Conservation (phyloP, 805 yeast genomes). For the Ogataea populi-albae region DNA sequence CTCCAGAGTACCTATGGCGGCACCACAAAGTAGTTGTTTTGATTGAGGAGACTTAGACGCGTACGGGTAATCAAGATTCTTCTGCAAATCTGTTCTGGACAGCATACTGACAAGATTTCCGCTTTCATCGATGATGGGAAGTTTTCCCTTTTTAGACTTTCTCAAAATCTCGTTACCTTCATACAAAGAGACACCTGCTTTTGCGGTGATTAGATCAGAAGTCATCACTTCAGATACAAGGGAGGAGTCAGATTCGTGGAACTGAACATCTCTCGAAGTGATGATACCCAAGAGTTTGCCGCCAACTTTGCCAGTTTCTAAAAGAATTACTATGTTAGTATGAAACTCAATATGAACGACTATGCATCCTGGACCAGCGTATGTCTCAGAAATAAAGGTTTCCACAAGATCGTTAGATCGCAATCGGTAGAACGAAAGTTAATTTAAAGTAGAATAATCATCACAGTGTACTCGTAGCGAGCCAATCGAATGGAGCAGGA, state of each 20-base stretch:
- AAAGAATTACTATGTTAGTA: not conserved
- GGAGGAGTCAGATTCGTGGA: conserved; percentile 69
- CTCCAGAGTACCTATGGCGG: conserved; percentile 93
- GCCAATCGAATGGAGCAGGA: too few relatives aligned
- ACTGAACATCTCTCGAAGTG: conserved; percentile 96
- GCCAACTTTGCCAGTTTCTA: conserved; percentile 81
- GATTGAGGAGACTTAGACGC: conserved; percentile 93
- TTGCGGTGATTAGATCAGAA: conserved; percentile 77
- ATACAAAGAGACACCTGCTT: conserved; percentile 72
- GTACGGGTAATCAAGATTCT: conserved; percentile 87
- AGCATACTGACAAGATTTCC: conserved; percentile 82
- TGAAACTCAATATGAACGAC: conserved; percentile 11
- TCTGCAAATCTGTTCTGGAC: conserved; percentile 95
- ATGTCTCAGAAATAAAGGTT: conserved; percentile 26
- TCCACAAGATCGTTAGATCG: conserved; percentile 98
- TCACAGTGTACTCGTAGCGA: too few relatives aligned
- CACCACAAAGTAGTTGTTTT: conserved; percentile 97
- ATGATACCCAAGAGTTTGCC: conserved; percentile 93
- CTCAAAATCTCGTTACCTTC: conserved; percentile 91
- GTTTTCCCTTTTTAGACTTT: conserved; percentile 93
- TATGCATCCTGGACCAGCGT: not conserved
- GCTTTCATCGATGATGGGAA: conserved; percentile 81
- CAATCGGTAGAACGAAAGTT: conserved; percentile 99
- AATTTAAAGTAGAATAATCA: conserved; percentile 50
- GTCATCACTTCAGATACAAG: conserved; percentile 84